phyloP scores from a whole-genome alignment of 768 basidiomycete genomes.

The Panus rudis region DNA sequence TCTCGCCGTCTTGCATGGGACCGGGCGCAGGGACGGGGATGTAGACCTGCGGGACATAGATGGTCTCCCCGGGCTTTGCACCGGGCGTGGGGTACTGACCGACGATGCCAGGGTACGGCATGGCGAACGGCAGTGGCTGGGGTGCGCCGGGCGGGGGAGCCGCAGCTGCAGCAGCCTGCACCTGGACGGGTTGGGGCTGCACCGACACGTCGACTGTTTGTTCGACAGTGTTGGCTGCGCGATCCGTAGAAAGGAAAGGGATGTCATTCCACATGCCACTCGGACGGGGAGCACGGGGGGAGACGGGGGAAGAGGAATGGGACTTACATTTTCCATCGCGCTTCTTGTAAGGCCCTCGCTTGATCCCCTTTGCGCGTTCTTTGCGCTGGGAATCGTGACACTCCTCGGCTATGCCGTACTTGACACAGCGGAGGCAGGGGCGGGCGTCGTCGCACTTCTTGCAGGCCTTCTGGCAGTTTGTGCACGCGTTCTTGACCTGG shows the following conservation, averaged over 20 bases:
- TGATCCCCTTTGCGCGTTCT: conserved; percentile 84
- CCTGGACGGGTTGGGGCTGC: conserved; percentile 35
- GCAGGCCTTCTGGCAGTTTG: conserved; percentile 86
- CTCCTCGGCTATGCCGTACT: conserved; percentile 80
- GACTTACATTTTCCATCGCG: conserved; percentile 82
- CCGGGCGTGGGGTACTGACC: conserved; percentile 43
- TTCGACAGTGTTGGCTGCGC: conserved; percentile 50
- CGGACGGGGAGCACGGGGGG: conserved; percentile 3
- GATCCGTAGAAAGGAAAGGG: conserved; percentile 28
- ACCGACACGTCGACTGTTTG: conserved; percentile 33
- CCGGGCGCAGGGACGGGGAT: conserved; percentile 33
- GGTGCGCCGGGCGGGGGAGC: conserved; percentile 17
- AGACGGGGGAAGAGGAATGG: conserved; percentile 4
- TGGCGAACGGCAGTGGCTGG: conserved; percentile 39
- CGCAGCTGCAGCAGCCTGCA: conserved; percentile 31
- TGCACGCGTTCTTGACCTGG: conserved; percentile 89
- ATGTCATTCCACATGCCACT: conserved; percentile 15
- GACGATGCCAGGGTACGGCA: conserved; percentile 36
- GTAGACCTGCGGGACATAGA: conserved; percentile 38
- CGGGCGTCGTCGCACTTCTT: conserved; percentile 90
- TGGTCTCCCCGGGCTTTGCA: conserved; percentile 44
- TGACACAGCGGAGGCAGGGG: conserved; percentile 89
- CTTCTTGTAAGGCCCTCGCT: conserved; percentile 91
- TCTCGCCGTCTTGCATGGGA: too few species aligned
- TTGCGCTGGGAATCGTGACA: conserved; percentile 90